Conservation (phyloP, 2,329 filamentous ascomycete genomes). For the Aspergillus sojae region DNA sequence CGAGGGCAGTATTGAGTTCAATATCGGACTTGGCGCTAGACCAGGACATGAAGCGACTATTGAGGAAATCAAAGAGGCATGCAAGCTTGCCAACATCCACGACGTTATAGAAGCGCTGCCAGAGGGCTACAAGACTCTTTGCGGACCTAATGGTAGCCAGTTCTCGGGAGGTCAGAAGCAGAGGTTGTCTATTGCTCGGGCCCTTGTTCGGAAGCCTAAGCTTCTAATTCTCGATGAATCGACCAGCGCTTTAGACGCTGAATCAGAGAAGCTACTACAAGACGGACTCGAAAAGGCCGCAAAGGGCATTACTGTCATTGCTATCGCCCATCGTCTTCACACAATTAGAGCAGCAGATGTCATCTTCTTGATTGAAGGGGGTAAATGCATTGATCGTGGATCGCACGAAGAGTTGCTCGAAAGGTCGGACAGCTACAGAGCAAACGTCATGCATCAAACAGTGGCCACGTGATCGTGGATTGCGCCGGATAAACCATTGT, state of each 20-base stretch:
- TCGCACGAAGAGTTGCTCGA: slow-evolving; percentile 62
- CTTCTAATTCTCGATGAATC: slow-evolving; percentile 64
- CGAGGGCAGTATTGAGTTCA: slow-evolving; percentile 52
- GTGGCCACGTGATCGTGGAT: slow-evolving; percentile 23
- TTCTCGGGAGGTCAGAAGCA: slow-evolving; percentile 63
- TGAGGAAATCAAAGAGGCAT: slow-evolving; percentile 67
- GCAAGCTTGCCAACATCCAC: slow-evolving; percentile 70
- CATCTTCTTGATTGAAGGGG: slow-evolving; percentile 76
- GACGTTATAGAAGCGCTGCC: slow-evolving; percentile 66
- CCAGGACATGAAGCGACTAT: slow-evolving; percentile 59
- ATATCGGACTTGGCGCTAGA: slow-evolving; percentile 47
- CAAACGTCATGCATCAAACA: slow-evolving; percentile 43
- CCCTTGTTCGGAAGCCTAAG: slow-evolving; percentile 57
- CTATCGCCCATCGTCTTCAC: slow-evolving; percentile 46
- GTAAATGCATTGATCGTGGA: slow-evolving; percentile 64
- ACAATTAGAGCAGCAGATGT: slow-evolving; percentile 70
- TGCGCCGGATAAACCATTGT: not conserved
- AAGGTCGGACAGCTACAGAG: slow-evolving; percentile 43
- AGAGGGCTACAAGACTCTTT: slow-evolving; percentile 64
- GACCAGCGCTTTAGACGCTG: slow-evolving; percentile 61
- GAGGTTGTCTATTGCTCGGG: slow-evolving; percentile 60
- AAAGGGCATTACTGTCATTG: slow-evolving; percentile 43
- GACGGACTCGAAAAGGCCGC: slow-evolving; percentile 41
- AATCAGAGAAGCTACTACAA: slow-evolving; percentile 54
- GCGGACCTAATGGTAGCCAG: slow-evolving; percentile 59